Conservation (phyloP, 352 stramenopile species). For the Globisporangium recalcitrans region DNA sequence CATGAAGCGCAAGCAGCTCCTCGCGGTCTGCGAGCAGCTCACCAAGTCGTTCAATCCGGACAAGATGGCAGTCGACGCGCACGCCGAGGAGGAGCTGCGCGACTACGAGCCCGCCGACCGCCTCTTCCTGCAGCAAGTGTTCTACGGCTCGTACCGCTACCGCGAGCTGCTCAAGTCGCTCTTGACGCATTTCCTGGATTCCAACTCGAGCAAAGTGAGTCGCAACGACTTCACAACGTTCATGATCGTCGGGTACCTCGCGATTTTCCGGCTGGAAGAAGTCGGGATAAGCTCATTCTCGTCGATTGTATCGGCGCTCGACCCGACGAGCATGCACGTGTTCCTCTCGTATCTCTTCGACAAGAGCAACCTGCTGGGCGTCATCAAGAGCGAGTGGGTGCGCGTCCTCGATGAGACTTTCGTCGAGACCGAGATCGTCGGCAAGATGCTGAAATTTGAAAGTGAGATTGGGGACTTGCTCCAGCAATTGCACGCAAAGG, state of each 20-base stretch:
- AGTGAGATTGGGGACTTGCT: conserved; percentile 36
- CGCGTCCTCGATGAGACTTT: conserved; percentile 81
- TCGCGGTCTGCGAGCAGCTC: conserved; percentile 58
- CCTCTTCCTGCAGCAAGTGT: conserved; percentile 81
- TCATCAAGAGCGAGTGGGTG: conserved; percentile 76
- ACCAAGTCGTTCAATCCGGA: conserved; percentile 77
- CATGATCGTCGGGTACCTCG: conserved; percentile 86
- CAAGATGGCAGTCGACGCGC: conserved; percentile 68
- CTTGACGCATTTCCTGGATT: conserved; percentile 79
- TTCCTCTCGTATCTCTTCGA: conserved; percentile 88
- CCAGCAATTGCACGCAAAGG: conserved; percentile 56
- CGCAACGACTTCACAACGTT: conserved; percentile 89
- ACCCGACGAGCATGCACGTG: conserved; percentile 83
- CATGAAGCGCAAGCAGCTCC: conserved; percentile 80
- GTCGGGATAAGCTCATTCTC: conserved; percentile 67
- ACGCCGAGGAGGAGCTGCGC: conserved; percentile 60
- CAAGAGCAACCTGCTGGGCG: conserved; percentile 46
- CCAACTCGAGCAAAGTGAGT: conserved; percentile 68
- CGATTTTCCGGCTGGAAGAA: conserved; percentile 88
- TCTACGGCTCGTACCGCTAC: conserved; percentile 89
- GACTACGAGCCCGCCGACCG: conserved; percentile 36
- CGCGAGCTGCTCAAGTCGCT: conserved; percentile 75
- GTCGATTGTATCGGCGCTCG: conserved; percentile 48
- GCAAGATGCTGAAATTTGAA: conserved; percentile 46
- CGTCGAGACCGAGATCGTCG: conserved; percentile 69